These are phyloP conservation scores for Bertia moriformis DNA, from an alignment of 2,329 filamentous ascomycete species.

Conservation along the genomic window DNA sequence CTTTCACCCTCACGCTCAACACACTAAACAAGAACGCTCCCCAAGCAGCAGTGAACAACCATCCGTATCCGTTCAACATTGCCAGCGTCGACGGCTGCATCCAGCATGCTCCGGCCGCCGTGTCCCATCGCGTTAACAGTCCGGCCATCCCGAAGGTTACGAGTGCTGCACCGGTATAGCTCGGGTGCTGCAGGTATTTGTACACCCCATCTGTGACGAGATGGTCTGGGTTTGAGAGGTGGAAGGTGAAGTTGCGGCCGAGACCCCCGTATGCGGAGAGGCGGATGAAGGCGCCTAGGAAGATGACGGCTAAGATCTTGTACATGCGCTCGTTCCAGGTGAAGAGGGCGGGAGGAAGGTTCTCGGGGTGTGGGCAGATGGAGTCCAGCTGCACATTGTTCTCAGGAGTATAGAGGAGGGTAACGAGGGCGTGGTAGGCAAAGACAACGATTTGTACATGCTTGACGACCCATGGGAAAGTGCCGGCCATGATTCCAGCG, in stretches of 20 bases:
- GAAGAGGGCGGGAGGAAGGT: neutral
- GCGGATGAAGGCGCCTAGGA: neutral
- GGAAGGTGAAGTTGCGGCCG: constrained; percentile 37
- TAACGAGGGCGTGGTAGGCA: neutral
- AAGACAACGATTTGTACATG: neutral
- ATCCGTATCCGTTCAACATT: constrained; percentile 2
- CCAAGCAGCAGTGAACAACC: constrained; percentile 4
- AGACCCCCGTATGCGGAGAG: constrained; percentile 10
- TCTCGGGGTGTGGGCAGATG: neutral
- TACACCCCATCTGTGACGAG: constrained; percentile 32
- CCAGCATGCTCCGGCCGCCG: constrained; percentile 20
- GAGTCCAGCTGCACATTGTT: neutral
- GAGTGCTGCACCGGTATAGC: constrained; percentile 27
- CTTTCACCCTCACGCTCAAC: constrained; percentile 18
- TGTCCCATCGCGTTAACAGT: constrained; percentile 22
- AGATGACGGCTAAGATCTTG: neutral
- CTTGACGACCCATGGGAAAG: neutral
- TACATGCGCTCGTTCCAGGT: neutral
- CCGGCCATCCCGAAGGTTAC: constrained; percentile 14
- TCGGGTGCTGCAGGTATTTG: constrained; percentile 32
- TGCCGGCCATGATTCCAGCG: neutral
- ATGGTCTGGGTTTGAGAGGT: constrained; percentile 26
- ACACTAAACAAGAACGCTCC: constrained; percentile 9
- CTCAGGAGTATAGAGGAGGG: neutral
- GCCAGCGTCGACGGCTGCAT: constrained; percentile 9